Evolutionary conservation across 164 flowering plant genomes (phyloP).

Genomic region (Vitis rotundifolia): DNA sequence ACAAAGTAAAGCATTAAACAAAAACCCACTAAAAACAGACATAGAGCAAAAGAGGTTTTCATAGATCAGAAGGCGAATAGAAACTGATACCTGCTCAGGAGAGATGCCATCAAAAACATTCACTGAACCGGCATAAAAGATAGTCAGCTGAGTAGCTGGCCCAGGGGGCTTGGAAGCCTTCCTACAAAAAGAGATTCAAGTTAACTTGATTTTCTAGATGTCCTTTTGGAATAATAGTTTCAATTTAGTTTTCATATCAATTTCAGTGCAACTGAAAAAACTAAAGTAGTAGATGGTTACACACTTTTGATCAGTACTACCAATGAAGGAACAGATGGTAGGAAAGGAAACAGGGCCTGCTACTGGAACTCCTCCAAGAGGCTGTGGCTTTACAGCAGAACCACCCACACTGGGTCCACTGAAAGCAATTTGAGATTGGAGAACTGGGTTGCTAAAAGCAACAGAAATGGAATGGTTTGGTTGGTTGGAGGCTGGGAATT

Average conservation of each 20-base stretch:
- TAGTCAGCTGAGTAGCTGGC: slow-evolving; percentile 42
- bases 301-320: slow-evolving; percentile 31
- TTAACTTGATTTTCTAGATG: not conserved
- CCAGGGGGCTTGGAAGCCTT: slow-evolving; percentile 20
- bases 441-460: slow-evolving; percentile 13
- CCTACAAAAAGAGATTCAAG: slow-evolving; percentile 19
- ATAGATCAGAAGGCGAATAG: not conserved
- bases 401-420: slow-evolving; percentile 11
- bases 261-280: too few relatives aligned
- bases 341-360: slow-evolving; percentile 17
- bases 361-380: slow-evolving; percentile 22
- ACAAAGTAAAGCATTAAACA: not conserved
- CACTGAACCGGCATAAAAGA: slow-evolving; percentile 45
- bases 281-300: not conserved
- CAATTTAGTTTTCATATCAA: too few relatives aligned
- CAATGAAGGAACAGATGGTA: slow-evolving; percentile 15
- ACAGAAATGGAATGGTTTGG: slow-evolving; percentile 17
- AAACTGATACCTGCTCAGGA: slow-evolving; percentile 35
- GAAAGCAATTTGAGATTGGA: slow-evolving; percentile 15
- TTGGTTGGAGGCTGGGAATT: slow-evolving; percentile 18
- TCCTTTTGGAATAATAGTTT: too few relatives aligned
- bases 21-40: not conserved
- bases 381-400: slow-evolving; percentile 15
- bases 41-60: not conserved
- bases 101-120: slow-evolving; percentile 38